phyloP scores from a whole-genome alignment of 495 filamentous ascomycete genomes.

The Hypoxylon fuscum region DNA sequence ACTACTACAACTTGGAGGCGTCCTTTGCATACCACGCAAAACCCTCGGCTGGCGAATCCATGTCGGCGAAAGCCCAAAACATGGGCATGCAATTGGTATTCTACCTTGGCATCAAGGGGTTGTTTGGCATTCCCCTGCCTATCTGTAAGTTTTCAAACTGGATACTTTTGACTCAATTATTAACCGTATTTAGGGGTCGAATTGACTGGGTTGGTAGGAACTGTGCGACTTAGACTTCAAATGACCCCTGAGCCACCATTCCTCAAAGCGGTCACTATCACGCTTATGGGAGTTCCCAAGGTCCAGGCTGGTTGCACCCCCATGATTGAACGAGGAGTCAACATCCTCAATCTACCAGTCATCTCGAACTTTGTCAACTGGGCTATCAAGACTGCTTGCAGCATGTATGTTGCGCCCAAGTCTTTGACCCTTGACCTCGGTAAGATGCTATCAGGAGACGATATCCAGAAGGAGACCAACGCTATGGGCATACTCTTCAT shows the following conservation, averaged over 20 bases:
- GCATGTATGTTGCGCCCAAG: constrained; percentile 96
- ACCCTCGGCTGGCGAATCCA: constrained; percentile 66
- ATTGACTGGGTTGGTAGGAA: constrained; percentile 84
- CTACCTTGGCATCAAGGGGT: constrained; percentile 83
- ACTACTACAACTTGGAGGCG: constrained; percentile 94
- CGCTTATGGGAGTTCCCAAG: constrained; percentile 89
- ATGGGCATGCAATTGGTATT: constrained; percentile 97
- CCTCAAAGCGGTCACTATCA: constrained; percentile 90
- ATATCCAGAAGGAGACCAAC: constrained; percentile 85
- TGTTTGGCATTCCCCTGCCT: constrained; percentile 89
- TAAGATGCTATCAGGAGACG: constrained; percentile 88
- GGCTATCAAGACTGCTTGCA: constrained; percentile 85
- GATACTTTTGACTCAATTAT: neutral
- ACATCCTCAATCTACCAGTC: constrained; percentile 88
- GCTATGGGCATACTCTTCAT: constrained; percentile 91
- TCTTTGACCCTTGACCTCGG: constrained; percentile 91
- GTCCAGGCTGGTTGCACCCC: constrained; percentile 91
- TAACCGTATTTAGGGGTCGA: constrained; percentile 66
- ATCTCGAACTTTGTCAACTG: constrained; percentile 98
- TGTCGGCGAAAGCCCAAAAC: constrained; percentile 84
- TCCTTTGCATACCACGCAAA: constrained; percentile 92
- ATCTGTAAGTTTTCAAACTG: constrained; percentile 61
- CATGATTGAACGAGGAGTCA: constrained; percentile 87
- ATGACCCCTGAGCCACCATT: constrained; percentile 92
- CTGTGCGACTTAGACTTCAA: constrained; percentile 80